Percentiles rank a stretch among this genome's conserved stretches.
Evolutionary conservation across 345 rosid species (phyloP).

Genomic region (Salix suchowensis): DNA sequence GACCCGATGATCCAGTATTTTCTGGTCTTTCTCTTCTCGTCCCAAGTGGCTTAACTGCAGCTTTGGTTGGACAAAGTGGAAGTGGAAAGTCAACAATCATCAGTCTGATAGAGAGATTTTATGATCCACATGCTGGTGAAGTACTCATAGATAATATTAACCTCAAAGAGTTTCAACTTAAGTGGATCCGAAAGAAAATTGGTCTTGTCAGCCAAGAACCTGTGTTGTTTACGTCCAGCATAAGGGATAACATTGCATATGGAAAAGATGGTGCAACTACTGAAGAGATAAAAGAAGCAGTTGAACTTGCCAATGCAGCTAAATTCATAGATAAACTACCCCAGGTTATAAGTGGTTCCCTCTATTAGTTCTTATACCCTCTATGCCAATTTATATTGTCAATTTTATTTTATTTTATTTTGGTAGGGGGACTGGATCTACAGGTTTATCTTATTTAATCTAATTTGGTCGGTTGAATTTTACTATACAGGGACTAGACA

Average conservation of each 20-base stretch:
- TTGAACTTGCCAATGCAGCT: conserved; percentile 33
- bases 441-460: not conserved
- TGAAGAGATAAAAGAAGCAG: conserved; percentile 38
- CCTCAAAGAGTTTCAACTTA: conserved; percentile 40
- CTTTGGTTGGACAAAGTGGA: conserved; percentile 57
- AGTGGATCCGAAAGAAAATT: conserved; percentile 43
- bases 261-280: conserved; percentile 28
- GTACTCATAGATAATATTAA: conserved; percentile 41
- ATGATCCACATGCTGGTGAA: conserved; percentile 46
- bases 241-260: conserved; percentile 45
- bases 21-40: conserved; percentile 42
- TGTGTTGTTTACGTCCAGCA: conserved; percentile 37
- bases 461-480: conserved; percentile 4
- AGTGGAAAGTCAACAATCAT: conserved; percentile 51
- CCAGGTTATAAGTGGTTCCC: not conserved
- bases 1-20: conserved; percentile 39
- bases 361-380: no score
- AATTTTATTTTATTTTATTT: not conserved
- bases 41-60: conserved; percentile 32
- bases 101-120: conserved; percentile 37
- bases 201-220: conserved; percentile 56
- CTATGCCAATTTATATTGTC: not conserved
- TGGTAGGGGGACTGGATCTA: not conserved
- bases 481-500: conserved; percentile 23
- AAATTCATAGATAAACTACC: conserved; percentile 28